A percentile compares a stretch with the other conserved stretches of the same genome.
Evolutionary conservation across 108 stramenopile species (phyloP).

Genomic region (Halocafeteria seosinensis): DNA sequence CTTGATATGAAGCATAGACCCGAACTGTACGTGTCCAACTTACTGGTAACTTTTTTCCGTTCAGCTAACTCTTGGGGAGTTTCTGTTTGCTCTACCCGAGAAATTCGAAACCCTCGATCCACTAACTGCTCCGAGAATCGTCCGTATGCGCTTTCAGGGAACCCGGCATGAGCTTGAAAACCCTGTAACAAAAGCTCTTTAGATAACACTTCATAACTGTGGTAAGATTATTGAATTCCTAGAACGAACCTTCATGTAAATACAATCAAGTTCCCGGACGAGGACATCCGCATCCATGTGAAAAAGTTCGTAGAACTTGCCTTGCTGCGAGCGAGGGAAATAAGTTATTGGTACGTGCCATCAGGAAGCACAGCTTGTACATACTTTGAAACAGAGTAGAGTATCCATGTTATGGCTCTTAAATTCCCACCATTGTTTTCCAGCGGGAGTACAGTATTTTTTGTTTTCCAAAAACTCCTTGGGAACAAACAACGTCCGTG

Average conservation of each 20-base stretch:
- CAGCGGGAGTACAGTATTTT: slow-evolving; percentile 47
- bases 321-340: too few relatives aligned
- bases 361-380: too few relatives aligned
- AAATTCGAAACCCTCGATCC: slow-evolving; percentile 78
- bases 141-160: slow-evolving; percentile 83
- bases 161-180: slow-evolving; percentile 75
- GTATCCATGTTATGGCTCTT: slow-evolving; percentile 85
- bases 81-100: slow-evolving; percentile 96
- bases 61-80: slow-evolving; percentile 73
- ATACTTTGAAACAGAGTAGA: slow-evolving; percentile 91
- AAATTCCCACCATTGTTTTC: slow-evolving; percentile 91
- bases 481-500: slow-evolving; percentile 56
- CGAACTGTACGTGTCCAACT: too few relatives aligned
- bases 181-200: too few relatives aligned
- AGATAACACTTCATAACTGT: background rate
- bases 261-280: slow-evolving; percentile 56
- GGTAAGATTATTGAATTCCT: too few relatives aligned
- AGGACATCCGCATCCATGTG: slow-evolving; percentile 91
- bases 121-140: slow-evolving; percentile 62
- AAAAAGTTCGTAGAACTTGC: slow-evolving; percentile 81
- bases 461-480: background rate
- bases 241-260: slow-evolving; percentile 99
- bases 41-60: too few relatives aligned
- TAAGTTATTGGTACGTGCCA: too few relatives aligned
- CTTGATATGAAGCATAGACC: too few relatives aligned